Evolutionary conservation across 768 basidiomycete species (phyloP), one percentile per base, ranked within the genome.

Genomic region (Lepiota brunneoincarnata): DNA sequence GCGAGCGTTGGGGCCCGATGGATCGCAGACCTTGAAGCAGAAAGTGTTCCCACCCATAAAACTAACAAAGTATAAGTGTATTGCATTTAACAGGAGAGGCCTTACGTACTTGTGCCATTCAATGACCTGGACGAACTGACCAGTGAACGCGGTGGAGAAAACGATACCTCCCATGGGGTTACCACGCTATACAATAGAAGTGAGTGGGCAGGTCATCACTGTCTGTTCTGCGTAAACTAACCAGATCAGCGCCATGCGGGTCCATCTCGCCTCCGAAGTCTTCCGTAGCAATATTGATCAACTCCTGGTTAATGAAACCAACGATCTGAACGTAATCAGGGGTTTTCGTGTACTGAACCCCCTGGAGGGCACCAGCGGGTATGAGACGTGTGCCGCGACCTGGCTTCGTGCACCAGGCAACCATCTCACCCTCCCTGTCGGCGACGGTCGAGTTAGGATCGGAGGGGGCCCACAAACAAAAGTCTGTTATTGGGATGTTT

Each of bases 221-320:
- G 28, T 3, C 39, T 20, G n/a, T 17, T 11, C 18, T 15, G 17
- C 39, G 23, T 23, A 28, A 10, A 66, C 69, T 49, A 31, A 64
- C 69, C 20, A 71, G 50, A 64, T 90, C 88, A 49, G 87, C 87
- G 41, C 89, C 88, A 57, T 87, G 84, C 14, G 86, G 82, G 66
- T 91, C 86, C 58, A 90, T 79, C 69, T 92, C 91, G 51, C 91
- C 91, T 58, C 91, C 91, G 24, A 63, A 79, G 61, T 93, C 91
- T 2, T 55, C 68, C 0, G 67, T 18, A 4, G 68, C 57, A 44
- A 92, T 64, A 69, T 89, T 76, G 59, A 93, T 69, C 49, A 66
- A 60, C 2, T 72, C 74, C 71, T 93, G 90, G 24, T 52, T 47
- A 59, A 86, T 72, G 68, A 75, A 82, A 6, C 86, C 89, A 23